Conservation (phyloP, 2,329 filamentous ascomycete species). For the Penicillium rolfsii region DNA sequence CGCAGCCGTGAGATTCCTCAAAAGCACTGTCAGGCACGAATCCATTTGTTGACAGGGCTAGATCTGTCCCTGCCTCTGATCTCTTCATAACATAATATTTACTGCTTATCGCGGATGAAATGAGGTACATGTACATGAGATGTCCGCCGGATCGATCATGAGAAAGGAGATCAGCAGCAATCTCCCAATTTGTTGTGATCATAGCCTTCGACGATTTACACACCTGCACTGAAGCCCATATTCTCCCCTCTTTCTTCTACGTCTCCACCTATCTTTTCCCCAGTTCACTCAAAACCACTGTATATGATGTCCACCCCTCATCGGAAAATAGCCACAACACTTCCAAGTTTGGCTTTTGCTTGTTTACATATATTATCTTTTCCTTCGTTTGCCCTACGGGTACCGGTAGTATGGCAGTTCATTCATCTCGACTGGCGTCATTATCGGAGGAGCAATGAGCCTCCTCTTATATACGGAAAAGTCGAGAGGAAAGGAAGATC, state of each 20-base stretch:
- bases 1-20: background rate
- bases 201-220: background rate
- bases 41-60: no score
- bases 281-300: background rate
- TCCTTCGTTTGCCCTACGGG: no score
- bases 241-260: no score
- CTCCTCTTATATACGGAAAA: background rate
- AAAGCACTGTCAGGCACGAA: background rate
- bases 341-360: background rate
- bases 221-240: no score
- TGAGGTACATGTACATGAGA: background rate
- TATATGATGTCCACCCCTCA: background rate
- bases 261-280: background rate
- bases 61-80: background rate
- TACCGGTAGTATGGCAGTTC: background rate
- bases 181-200: background rate
- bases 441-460: background rate
- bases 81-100: background rate
- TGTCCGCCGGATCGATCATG: background rate
- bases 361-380: no score
- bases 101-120: background rate
- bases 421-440: background rate
- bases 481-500: background rate
- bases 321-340: background rate
- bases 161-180: background rate